A percentile compares a stretch with the other conserved stretches of the same genome.
Conservation (phyloP, 2,329 filamentous ascomycete species). For the Neoscytalidium dimidiatum region DNA sequence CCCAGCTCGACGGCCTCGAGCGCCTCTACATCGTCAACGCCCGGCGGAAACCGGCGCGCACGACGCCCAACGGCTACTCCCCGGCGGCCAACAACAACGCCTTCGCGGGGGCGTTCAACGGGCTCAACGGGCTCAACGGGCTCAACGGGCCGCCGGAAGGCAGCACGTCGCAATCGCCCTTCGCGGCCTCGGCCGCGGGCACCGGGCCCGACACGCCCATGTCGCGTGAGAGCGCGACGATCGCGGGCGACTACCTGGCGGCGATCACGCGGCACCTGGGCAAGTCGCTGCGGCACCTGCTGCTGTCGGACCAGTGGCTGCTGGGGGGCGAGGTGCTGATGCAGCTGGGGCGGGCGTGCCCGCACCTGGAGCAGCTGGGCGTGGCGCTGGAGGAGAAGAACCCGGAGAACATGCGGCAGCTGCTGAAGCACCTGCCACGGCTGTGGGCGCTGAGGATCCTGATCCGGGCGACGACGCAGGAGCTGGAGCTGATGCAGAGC, state of each 20-base stretch:
- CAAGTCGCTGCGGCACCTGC: constrained; percentile 55
- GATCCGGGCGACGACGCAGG: constrained; percentile 28
- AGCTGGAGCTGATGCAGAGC: constrained; percentile 28
- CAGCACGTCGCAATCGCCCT: constrained; percentile 20
- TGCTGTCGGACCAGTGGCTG: constrained; percentile 59
- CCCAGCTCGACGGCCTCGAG: constrained; percentile 48
- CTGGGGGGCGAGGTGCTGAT: constrained; percentile 52
- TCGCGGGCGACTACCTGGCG: constrained; percentile 51
- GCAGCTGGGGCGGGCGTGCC: constrained; percentile 55
- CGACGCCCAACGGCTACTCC: constrained; percentile 21
- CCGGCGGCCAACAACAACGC: constrained; percentile 27
- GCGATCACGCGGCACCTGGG: constrained; percentile 55
- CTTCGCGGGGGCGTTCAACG: too few relatives aligned
- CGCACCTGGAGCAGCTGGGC: constrained; percentile 61
- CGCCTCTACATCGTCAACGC: constrained; percentile 55
- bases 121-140: constrained; percentile 27
- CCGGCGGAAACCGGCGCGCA: constrained; percentile 26
- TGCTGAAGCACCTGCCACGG: constrained; percentile 41
- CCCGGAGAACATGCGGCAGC: constrained; percentile 35
- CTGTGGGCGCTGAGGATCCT: constrained; percentile 46
- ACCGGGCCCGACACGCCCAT: constrained; percentile 6
- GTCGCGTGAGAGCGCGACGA: constrained; percentile 4
- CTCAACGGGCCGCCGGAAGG: constrained; percentile 26
- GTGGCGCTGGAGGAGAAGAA: constrained; percentile 58
- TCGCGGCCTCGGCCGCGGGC: constrained; percentile 24